Conservation (phyloP, 352 stramenopile species). For the Phytophthora kernoviae region DNA sequence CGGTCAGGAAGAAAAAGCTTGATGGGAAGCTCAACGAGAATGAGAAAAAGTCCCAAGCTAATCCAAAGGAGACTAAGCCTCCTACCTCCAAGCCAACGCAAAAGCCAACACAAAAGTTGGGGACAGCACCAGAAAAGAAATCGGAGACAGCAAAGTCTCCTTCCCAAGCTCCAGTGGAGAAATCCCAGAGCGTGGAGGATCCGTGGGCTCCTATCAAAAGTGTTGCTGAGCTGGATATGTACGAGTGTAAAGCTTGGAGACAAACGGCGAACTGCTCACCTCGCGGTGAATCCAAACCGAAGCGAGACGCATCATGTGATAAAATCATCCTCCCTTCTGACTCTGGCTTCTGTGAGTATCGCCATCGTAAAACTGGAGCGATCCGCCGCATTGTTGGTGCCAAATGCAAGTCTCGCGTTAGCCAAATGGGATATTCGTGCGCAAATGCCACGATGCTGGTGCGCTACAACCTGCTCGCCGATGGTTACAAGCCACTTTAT, state of each 20-base stretch:
- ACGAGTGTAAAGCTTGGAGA: conserved; percentile 58
- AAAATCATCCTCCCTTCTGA: conserved; percentile 36
- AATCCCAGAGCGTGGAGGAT: conserved; percentile 12
- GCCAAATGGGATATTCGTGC: conserved; percentile 47
- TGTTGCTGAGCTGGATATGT: conserved; percentile 37
- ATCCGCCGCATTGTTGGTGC: conserved; percentile 43
- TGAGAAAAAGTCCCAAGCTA: conserved; percentile 2
- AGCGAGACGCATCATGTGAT: conserved; percentile 36
- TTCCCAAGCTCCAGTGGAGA: conserved; percentile 14
- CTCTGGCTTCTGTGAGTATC: conserved; percentile 61
- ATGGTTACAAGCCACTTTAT: conserved; percentile 50
- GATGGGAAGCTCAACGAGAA: background rate
- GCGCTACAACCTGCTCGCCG: conserved; percentile 45
- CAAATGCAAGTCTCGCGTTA: conserved; percentile 56
- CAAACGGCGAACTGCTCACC: conserved; percentile 49
- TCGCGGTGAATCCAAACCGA: conserved; percentile 29
- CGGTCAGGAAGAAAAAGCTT: conserved; percentile 9
- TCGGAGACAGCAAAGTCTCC: conserved; percentile 3
- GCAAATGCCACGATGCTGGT: conserved; percentile 49
- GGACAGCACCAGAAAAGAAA: background rate
- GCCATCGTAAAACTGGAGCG: conserved; percentile 37
- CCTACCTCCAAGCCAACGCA: background rate
- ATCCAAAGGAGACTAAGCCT: background rate
- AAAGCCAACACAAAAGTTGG: background rate
- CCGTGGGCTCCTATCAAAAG: conserved; percentile 26